Evolutionary conservation across 1,284 basidiomycete genomes (phyloP).

Genomic region (Boletus hoseneyae): DNA sequence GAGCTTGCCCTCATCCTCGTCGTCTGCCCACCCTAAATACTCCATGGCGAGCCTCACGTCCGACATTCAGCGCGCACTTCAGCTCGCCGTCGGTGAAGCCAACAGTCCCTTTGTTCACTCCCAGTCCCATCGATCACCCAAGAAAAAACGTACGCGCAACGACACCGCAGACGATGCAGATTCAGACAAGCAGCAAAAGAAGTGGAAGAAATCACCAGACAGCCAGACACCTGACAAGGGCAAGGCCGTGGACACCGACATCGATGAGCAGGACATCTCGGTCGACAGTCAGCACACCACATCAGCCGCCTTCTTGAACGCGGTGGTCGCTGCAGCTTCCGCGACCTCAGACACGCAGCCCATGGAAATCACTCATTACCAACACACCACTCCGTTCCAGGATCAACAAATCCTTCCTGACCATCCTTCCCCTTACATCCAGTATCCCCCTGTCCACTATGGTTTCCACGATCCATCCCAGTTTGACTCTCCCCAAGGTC

Average conservation of each 20-base stretch:
- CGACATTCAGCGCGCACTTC: slow-evolving; percentile 37
- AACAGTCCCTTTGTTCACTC: slow-evolving; percentile 35
- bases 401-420: slow-evolving; percentile 29
- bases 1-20: slow-evolving; percentile 40
- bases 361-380: slow-evolving; percentile 26
- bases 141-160: slow-evolving; percentile 27
- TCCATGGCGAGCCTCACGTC: slow-evolving; percentile 35
- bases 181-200: slow-evolving; percentile 19
- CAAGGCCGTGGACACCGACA: slow-evolving; percentile 31
- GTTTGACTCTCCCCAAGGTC: slow-evolving; percentile 29
- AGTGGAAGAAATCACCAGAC: slow-evolving; percentile 16
- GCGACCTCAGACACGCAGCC: slow-evolving; percentile 34
- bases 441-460: slow-evolving; percentile 28
- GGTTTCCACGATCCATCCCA: slow-evolving; percentile 31
- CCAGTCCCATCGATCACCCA: slow-evolving; percentile 27
- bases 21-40: slow-evolving; percentile 37
- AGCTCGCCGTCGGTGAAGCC: slow-evolving; percentile 42
- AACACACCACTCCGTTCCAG: slow-evolving; percentile 27
- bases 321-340: slow-evolving; percentile 56
- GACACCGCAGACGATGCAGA: slow-evolving; percentile 19
- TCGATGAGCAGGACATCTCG: slow-evolving; percentile 29
- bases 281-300: slow-evolving; percentile 37
- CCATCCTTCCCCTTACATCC: slow-evolving; percentile 29
- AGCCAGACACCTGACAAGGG: slow-evolving; percentile 30
- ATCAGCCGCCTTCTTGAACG: slow-evolving; percentile 56